phyloP scores from a whole-genome alignment of 345 rosid species.

The Aegle marmelos region DNA sequence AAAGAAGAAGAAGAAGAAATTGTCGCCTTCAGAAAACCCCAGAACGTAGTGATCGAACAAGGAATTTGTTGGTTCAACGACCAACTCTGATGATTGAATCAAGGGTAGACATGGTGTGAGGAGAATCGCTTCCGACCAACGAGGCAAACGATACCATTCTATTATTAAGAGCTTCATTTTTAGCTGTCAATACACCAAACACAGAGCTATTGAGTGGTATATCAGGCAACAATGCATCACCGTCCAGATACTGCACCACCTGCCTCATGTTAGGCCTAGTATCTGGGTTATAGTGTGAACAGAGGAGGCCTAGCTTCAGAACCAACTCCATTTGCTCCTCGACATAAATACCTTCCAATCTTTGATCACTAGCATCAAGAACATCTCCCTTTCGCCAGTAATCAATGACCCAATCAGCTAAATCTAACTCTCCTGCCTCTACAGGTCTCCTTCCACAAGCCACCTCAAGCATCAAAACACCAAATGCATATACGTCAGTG shows the following conservation, averaged over 20 bases:
- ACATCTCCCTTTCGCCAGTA: constrained; percentile 26
- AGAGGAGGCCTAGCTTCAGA: constrained; percentile 34
- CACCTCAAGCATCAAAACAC: constrained; percentile 48
- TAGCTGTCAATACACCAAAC: neutral
- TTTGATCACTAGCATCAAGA: constrained; percentile 26
- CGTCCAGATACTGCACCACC: constrained; percentile 35
- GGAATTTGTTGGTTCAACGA: constrained; percentile 9
- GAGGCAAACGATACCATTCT: neutral
- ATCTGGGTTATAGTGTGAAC: constrained; percentile 25
- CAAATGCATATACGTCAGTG: constrained; percentile 45
- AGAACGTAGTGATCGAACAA: no score
- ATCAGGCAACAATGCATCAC: constrained; percentile 1
- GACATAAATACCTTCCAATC: constrained; percentile 21
- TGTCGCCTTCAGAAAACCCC: neutral
- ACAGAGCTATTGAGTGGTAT: neutral
- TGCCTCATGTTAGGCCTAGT: constrained; percentile 31
- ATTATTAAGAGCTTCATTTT: neutral
- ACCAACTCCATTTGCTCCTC: constrained; percentile 36
- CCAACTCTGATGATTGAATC: constrained; percentile 26
- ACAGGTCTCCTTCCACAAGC: constrained; percentile 53
- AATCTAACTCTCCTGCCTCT: neutral
- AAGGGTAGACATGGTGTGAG: constrained; percentile 23
- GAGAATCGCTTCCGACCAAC: neutral
- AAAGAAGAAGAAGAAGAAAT: neutral
- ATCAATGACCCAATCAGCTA: constrained; percentile 36